phyloP scores from a whole-genome alignment of 768 basidiomycete species.

The Mycena rebaudengoi region DNA sequence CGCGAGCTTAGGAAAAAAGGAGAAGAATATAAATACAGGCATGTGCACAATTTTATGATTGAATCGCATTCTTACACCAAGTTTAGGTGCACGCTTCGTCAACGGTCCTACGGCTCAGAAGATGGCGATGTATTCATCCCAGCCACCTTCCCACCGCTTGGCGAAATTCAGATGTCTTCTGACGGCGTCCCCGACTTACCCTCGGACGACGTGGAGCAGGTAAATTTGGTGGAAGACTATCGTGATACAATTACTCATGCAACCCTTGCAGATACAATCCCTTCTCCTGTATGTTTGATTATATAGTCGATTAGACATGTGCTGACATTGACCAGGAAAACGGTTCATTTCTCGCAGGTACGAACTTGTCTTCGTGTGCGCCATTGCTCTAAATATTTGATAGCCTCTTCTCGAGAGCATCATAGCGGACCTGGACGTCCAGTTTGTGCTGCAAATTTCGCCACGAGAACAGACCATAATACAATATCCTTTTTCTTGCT shows the following conservation, averaged over 20 bases:
- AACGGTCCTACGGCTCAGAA: not conserved
- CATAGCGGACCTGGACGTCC: not conserved
- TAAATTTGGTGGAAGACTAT: conserved; percentile 37
- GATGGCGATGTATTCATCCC: conserved; percentile 2
- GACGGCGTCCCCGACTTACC: conserved; percentile 15
- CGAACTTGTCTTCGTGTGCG: too few species aligned
- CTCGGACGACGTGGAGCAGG: conserved; percentile 22
- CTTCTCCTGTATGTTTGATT: conserved; percentile 44
- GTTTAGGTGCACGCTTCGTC: conserved; percentile 5
- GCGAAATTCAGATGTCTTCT: not conserved
- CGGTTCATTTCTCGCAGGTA: conserved; percentile 23
- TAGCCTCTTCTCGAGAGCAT: not conserved
- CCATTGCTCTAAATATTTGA: not conserved
- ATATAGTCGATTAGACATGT: not conserved
- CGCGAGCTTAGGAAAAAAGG: conserved; percentile 15
- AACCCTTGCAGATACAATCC: conserved; percentile 37
- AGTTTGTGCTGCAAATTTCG: not conserved
- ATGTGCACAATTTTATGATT: not conserved
- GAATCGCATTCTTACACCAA: not conserved
- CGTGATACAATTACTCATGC: conserved; percentile 33
- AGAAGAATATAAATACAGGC: conserved; percentile 9
- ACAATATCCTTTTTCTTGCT: not conserved
- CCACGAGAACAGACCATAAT: not conserved
- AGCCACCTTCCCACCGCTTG: not conserved
- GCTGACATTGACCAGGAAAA: conserved; percentile 19